phyloP scores from a whole-genome alignment of 495 filamentous ascomycete genomes.

The Entonaema liquescens region DNA sequence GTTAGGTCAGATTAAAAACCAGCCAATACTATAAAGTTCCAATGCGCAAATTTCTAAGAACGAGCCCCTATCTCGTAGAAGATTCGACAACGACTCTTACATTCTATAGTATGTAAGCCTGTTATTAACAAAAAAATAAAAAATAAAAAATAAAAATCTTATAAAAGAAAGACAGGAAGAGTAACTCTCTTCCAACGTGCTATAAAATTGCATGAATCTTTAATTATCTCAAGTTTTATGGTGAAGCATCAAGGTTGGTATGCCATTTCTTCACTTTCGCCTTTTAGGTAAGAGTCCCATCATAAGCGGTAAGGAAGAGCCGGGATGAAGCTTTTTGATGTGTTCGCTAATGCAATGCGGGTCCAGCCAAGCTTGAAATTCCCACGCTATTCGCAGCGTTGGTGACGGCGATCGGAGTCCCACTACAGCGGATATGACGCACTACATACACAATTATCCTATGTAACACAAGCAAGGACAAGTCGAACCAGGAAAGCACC shows the following conservation, averaged over 20 bases:
- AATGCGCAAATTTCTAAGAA: slow-evolving; percentile 5
- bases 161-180: neutral
- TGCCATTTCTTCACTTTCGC: neutral
- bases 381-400: slow-evolving; percentile 11
- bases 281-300: slow-evolving; percentile 11
- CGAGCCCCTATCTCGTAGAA: slow-evolving; percentile 18
- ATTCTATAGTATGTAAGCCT: neutral
- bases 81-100: slow-evolving; percentile 9
- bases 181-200: neutral
- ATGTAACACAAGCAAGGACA: slow-evolving; percentile 20
- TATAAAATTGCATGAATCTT: neutral
- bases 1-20: neutral
- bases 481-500: slow-evolving; percentile 34
- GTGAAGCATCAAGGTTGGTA: neutral
- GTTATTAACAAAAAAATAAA: neutral
- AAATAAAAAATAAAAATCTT: neutral
- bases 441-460: slow-evolving; percentile 21
- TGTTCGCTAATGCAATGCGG: slow-evolving; percentile 14
- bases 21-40: slow-evolving; percentile 16
- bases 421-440: slow-evolving; percentile 34
- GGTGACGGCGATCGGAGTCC: slow-evolving; percentile 28
- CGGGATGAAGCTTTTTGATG: slow-evolving; percentile 7
- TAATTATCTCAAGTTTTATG: neutral
- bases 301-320: neutral
- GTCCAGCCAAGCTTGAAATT: slow-evolving; percentile 15